Evolutionary conservation across 1,284 basidiomycete genomes (phyloP).

Genomic region (Pseudozyma thailandica): DNA sequence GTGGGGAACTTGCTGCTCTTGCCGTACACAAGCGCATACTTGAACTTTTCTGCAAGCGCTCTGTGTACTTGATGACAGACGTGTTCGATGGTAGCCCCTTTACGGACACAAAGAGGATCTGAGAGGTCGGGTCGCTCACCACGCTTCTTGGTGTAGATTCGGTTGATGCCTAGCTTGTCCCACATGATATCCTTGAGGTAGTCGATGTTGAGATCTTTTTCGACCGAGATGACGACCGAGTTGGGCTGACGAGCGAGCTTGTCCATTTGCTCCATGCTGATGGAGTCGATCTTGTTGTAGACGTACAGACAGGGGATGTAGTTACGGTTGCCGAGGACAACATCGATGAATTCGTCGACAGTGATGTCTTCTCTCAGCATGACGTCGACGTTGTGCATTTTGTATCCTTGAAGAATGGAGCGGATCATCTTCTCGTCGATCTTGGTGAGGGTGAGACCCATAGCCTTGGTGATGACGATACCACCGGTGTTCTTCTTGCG

Average conservation of each 20-base stretch:
- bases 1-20: conserved; percentile 62
- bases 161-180: conserved; percentile 69
- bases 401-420: conserved; percentile 77
- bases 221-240: conserved; percentile 92
- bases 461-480: conserved; percentile 71
- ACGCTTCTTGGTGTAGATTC: conserved; percentile 92
- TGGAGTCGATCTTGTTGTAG: conserved; percentile 76
- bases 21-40: conserved; percentile 62
- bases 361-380: conserved; percentile 74
- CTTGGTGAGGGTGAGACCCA: conserved; percentile 84
- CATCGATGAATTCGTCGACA: conserved; percentile 96
- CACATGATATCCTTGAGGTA: conserved; percentile 89
- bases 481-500: conserved; percentile 87
- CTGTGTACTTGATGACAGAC: conserved; percentile 76
- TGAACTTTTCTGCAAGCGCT: conserved; percentile 83
- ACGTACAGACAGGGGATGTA: conserved; percentile 92
- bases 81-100: conserved; percentile 91
- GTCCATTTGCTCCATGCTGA: conserved; percentile 76
- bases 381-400: conserved; percentile 65
- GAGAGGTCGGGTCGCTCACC: conserved; percentile 85
- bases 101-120: conserved; percentile 92
- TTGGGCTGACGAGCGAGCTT: conserved; percentile 86
- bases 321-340: conserved; percentile 87
- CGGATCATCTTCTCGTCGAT: conserved; percentile 95
- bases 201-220: conserved; percentile 89